These are phyloP conservation scores for Cubamyces sp. DNA, from an alignment of 768 basidiomycete species.

Conservation along the genomic window DNA sequence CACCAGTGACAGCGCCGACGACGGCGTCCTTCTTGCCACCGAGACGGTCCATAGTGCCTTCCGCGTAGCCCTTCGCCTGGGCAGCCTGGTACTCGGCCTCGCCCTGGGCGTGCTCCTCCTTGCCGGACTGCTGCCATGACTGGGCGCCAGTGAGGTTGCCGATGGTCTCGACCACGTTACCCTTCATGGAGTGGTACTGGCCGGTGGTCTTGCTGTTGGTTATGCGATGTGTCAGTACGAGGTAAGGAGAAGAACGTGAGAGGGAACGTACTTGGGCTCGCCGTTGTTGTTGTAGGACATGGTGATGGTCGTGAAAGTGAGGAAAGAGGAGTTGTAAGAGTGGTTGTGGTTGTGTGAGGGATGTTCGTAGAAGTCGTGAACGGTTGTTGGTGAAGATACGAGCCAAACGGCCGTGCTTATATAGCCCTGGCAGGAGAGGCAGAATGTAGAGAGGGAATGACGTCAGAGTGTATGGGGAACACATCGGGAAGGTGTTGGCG, in stretches of 20 bases:
- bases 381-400: background rate
- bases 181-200: slow-evolving; percentile 46
- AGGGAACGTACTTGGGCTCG: slow-evolving; percentile 16
- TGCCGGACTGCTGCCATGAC: slow-evolving; percentile 49
- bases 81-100: slow-evolving; percentile 51
- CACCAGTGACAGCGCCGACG: slow-evolving; percentile 58
- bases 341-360: background rate
- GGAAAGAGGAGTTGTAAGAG: background rate
- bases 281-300: slow-evolving; percentile 20
- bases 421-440: background rate
- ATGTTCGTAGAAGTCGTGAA: background rate
- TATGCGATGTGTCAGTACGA: background rate
- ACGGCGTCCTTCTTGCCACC: slow-evolving; percentile 58
- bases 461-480: background rate
- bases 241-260: too few species aligned
- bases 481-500: slow-evolving; percentile 7
- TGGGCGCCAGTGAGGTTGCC: slow-evolving; percentile 49
- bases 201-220: slow-evolving; percentile 41
- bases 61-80: slow-evolving; percentile 51
- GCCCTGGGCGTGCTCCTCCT: slow-evolving; percentile 53
- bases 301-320: slow-evolving; percentile 6
- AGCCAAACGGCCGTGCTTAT: background rate
- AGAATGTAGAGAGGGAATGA: background rate
- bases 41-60: slow-evolving; percentile 50
- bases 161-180: slow-evolving; percentile 42